Percentiles rank a stretch among this genome's conserved stretches.
Evolutionary conservation across 2,329 filamentous ascomycete species (phyloP).

Genomic region (Paraphoma sp.): DNA sequence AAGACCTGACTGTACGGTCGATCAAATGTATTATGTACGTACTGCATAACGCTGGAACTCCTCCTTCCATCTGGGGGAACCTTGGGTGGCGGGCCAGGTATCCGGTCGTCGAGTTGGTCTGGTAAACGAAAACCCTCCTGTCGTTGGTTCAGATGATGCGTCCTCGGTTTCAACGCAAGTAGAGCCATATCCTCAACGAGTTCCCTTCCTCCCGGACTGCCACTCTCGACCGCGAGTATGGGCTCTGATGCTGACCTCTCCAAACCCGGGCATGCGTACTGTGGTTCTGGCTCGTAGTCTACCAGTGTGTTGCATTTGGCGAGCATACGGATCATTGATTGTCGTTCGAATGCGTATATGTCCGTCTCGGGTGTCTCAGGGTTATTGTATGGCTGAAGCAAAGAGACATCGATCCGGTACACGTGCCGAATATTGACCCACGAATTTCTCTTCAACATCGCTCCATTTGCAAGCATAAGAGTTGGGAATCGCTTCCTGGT

Average conservation of each 20-base stretch:
- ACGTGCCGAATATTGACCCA: constrained; percentile 45
- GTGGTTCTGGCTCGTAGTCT: constrained; percentile 32
- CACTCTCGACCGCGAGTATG: background rate
- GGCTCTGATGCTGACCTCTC: constrained; percentile 8
- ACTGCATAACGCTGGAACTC: background rate
- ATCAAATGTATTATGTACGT: background rate
- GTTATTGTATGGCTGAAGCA: constrained; percentile 35
- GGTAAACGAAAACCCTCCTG: constrained; percentile 8
- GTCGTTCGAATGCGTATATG: constrained; percentile 29
- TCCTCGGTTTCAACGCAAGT: too few relatives aligned
- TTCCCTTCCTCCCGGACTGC: background rate
- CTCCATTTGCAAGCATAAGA: constrained; percentile 28
- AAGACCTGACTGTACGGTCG: constrained; percentile 8
- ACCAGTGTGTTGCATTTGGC: constrained; percentile 36
- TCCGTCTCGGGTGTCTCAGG: constrained; percentile 23
- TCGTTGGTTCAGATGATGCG: too few relatives aligned
- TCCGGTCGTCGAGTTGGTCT: background rate
- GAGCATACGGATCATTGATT: constrained; percentile 33
- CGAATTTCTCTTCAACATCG: constrained; percentile 36
- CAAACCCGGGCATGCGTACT: constrained; percentile 13
- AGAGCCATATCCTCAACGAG: background rate
- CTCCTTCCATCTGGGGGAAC: constrained; percentile 9
- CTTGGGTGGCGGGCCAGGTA: constrained; percentile 1
- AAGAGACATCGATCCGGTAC: constrained; percentile 41
- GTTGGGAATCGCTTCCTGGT: constrained; percentile 40